Percentiles rank a stretch among this genome's conserved stretches.
phyloP scores from a whole-genome alignment of 192 early-diverging fungal genomes.

The Umbelopsis sp. region DNA sequence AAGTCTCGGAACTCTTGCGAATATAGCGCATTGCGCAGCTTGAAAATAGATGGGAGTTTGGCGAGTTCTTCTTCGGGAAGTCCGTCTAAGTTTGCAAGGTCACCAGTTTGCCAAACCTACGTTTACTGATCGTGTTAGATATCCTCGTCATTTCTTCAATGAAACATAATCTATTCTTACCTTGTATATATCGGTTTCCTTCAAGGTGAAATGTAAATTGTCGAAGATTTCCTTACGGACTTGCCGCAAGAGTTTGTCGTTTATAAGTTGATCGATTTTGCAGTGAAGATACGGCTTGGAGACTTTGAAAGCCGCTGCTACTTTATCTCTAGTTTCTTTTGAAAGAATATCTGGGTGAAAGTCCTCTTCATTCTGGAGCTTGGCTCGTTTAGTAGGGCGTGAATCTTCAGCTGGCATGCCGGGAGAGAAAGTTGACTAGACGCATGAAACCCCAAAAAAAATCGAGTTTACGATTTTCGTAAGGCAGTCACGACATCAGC shows the following conservation, averaged over 20 bases:
- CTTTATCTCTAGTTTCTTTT: not conserved
- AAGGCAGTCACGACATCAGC: no score
- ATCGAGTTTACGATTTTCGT: no score
- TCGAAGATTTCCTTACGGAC: slow-evolving; percentile 68
- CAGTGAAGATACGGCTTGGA: slow-evolving; percentile 69
- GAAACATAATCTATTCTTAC: not conserved
- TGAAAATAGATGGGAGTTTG: slow-evolving; percentile 56
- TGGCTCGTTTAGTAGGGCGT: slow-evolving; percentile 15
- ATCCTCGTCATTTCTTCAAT: not conserved
- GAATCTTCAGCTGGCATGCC: slow-evolving; percentile 19
- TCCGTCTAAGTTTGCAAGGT: slow-evolving; percentile 82
- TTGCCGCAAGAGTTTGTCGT: slow-evolving; percentile 58
- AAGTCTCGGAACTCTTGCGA: slow-evolving; percentile 72
- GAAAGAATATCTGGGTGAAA: slow-evolving; percentile 13
- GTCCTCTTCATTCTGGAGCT: slow-evolving; percentile 21
- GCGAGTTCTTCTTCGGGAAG: slow-evolving; percentile 57
- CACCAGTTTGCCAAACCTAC: slow-evolving; percentile 73
- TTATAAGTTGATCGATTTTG: slow-evolving; percentile 60
- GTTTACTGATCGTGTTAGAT: not conserved
- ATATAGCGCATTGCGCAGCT: slow-evolving; percentile 74
- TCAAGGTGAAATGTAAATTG: slow-evolving; percentile 69
- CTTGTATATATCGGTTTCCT: slow-evolving; percentile 88
- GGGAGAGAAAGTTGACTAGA: not conserved
- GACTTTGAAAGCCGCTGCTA: slow-evolving; percentile 18
- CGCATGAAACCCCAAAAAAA: not conserved